Evolutionary conservation across 306 rosid species (phyloP).

Genomic region (Leucaena leucocephala): DNA sequence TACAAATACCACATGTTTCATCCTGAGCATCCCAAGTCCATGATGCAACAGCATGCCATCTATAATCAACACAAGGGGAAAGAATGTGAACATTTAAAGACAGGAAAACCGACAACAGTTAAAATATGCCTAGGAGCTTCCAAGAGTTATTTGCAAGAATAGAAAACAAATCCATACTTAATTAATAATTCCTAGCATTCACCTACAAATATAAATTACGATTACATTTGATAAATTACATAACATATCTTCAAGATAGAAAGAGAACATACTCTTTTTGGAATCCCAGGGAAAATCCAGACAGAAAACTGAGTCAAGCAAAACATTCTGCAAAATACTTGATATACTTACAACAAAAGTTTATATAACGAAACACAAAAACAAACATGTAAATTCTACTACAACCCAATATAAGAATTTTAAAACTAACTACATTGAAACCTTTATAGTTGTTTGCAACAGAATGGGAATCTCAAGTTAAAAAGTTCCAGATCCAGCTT

Average conservation of each 20-base stretch:
- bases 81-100: background rate
- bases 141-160: background rate
- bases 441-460: background rate
- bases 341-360: background rate
- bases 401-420: background rate
- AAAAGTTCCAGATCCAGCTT: conserved; percentile 9
- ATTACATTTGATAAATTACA: background rate
- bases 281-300: conserved; percentile 12
- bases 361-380: background rate
- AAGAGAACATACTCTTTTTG: conserved; percentile 49
- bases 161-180: background rate
- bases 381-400: background rate
- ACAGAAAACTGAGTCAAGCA: background rate
- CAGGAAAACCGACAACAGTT: background rate
- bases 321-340: background rate
- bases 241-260: conserved; percentile 22
- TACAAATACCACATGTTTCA: conserved; percentile 90
- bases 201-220: background rate
- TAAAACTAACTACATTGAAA: background rate
- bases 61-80: conserved; percentile 37
- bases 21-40: conserved; percentile 99
- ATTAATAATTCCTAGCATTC: background rate
- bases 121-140: background rate
- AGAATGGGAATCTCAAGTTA: background rate
- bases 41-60: conserved; percentile 90